A percentile compares a stretch with the other conserved stretches of the same genome.
Evolutionary conservation across 1,284 basidiomycete species (phyloP).

Genomic region (Coriolopsis trogii): DNA sequence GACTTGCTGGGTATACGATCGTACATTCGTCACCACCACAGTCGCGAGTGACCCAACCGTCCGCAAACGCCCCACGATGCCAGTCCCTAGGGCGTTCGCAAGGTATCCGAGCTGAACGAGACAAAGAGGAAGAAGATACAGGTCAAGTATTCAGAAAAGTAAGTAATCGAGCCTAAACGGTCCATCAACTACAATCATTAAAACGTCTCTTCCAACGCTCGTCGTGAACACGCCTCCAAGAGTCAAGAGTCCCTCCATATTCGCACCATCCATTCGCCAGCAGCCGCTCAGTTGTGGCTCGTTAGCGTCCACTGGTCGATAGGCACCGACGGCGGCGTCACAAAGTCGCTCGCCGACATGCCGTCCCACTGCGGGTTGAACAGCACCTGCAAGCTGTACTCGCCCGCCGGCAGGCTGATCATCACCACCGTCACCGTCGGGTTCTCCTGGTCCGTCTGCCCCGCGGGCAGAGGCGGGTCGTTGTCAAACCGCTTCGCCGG

Average conservation of each 20-base stretch:
- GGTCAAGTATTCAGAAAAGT: slow-evolving; percentile 3
- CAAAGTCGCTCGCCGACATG: slow-evolving; percentile 57
- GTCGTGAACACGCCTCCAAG: not conserved
- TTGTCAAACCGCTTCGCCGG: slow-evolving; percentile 56
- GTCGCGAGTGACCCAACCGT: too few relatives aligned
- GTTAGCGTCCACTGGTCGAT: slow-evolving; percentile 72
- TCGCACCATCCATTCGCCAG: too few relatives aligned
- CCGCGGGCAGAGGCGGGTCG: slow-evolving; percentile 63
- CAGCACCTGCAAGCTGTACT: slow-evolving; percentile 75
- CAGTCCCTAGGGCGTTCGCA: too few relatives aligned
- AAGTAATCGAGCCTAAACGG: slow-evolving; percentile 1
- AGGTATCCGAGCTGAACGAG: not conserved
- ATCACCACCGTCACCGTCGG: slow-evolving; percentile 79
- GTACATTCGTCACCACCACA: too few relatives aligned
- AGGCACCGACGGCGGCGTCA: slow-evolving; percentile 67
- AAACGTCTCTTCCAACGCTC: slow-evolving; percentile 4
- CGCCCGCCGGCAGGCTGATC: slow-evolving; percentile 74
- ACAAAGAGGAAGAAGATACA: not conserved
- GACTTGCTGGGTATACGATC: too few relatives aligned
- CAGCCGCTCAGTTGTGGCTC: slow-evolving; percentile 67
- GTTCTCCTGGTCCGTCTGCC: slow-evolving; percentile 72
- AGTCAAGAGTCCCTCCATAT: slow-evolving; percentile 12
- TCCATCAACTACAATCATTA: slow-evolving; percentile 15
- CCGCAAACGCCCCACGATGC: too few relatives aligned
- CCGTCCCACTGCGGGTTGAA: slow-evolving; percentile 87